Evolutionary conservation across 169 alveolate genomes (phyloP).

Genomic region (Plasmodium chabaudi): DNA sequence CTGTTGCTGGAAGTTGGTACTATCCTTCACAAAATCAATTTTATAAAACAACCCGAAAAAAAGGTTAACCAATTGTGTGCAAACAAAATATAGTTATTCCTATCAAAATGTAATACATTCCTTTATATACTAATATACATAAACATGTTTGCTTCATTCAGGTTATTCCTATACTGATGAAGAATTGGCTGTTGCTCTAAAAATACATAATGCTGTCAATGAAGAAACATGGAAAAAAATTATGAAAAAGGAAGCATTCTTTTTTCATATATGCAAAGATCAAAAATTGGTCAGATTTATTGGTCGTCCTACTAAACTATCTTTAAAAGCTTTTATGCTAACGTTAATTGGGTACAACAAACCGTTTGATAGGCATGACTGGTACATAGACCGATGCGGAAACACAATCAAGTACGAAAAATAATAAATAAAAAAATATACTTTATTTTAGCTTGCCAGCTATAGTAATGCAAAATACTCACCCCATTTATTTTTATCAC

Average conservation of each 20-base stretch:
- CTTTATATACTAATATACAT: too few species aligned
- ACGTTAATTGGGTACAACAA: conserved; percentile 81
- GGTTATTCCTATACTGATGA: conserved; percentile 80
- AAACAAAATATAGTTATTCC: too few species aligned
- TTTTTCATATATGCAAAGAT: conserved; percentile 77
- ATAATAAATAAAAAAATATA: not conserved
- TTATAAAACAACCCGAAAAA: conserved; percentile 80
- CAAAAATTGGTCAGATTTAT: conserved; percentile 81
- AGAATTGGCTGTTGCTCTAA: conserved; percentile 78
- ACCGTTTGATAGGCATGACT: conserved; percentile 86
- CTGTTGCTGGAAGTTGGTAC: conserved; percentile 79
- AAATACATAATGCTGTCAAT: conserved; percentile 84
- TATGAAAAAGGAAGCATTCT: conserved; percentile 82
- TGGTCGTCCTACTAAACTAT: conserved; percentile 79
- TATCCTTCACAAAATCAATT: conserved; percentile 86
- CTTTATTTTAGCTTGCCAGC: too few species aligned
- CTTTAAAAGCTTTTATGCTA: conserved; percentile 78
- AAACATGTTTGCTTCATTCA: not conserved
- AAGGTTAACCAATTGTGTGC: conserved; percentile 61
- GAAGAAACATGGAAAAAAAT: conserved; percentile 86
- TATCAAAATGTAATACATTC: too few species aligned
- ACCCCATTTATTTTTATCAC: not conserved
- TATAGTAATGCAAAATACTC: too few species aligned
- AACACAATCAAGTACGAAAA: conserved; percentile 79
- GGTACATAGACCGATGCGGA: conserved; percentile 87